phyloP scores from a whole-genome alignment of 148 eudicot genomes.

The Fagopyrum esculentum region DNA sequence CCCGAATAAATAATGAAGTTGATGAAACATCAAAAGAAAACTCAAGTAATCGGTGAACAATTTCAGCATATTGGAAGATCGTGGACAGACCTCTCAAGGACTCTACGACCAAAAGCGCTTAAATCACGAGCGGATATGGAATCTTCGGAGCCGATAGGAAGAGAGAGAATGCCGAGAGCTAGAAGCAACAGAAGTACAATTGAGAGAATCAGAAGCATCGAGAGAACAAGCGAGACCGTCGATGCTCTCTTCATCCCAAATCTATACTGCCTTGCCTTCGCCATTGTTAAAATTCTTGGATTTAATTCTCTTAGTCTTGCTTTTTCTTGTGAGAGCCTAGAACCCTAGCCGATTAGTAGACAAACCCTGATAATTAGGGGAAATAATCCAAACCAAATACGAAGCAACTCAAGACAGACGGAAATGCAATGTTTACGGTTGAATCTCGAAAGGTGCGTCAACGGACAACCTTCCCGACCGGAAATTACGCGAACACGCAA shows the following conservation, averaged over 20 bases:
- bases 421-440: not conserved
- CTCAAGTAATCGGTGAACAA: not conserved
- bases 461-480: not conserved
- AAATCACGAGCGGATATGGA: slow-evolving; percentile 27
- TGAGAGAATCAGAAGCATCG: slow-evolving; percentile 63
- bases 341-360: slow-evolving; percentile 4
- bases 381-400: not conserved
- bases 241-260: slow-evolving; percentile 47
- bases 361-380: not conserved
- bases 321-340: not conserved
- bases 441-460: not conserved
- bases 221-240: slow-evolving; percentile 44
- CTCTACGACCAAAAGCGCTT: slow-evolving; percentile 51
- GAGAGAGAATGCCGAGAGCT: slow-evolving; percentile 80
- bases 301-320: not conserved
- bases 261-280: slow-evolving; percentile 35
- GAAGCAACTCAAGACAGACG: too few relatives aligned
- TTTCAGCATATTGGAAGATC: not conserved
- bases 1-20: not conserved
- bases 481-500: not conserved
- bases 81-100: slow-evolving; percentile 29
- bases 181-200: slow-evolving; percentile 63
- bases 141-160: slow-evolving; percentile 52
- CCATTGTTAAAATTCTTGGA: slow-evolving; percentile 24
- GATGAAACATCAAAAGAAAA: not conserved